Percentiles rank a stretch among this genome's conserved stretches.
Conservation (phyloP, 179 eudicot genomes). For the Silene vulgaris region DNA sequence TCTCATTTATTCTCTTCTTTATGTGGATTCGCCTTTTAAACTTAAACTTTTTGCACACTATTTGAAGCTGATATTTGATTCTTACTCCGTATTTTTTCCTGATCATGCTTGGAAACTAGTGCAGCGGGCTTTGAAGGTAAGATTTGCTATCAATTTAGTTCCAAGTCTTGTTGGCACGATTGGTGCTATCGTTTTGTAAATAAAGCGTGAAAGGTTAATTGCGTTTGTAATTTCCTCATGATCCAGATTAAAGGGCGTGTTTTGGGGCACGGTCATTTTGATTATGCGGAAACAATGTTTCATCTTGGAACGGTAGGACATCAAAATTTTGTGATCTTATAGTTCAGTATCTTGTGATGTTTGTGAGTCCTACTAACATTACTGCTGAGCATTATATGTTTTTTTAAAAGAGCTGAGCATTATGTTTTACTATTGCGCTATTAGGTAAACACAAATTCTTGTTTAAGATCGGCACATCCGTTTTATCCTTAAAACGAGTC, state of each 20-base stretch:
- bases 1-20: background rate
- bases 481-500: no score
- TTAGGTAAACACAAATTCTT: no score
- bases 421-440: background rate
- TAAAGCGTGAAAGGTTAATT: background rate
- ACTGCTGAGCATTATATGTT: no score
- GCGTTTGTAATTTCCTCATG: constrained; percentile 1
- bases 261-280: constrained; percentile 66
- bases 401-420: background rate
- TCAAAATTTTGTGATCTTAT: background rate
- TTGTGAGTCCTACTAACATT: background rate
- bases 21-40: background rate
- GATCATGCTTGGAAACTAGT: constrained; percentile 32
- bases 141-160: constrained; percentile 11
- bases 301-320: constrained; percentile 81
- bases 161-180: background rate
- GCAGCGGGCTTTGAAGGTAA: constrained; percentile 92
- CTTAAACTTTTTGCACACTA: background rate
- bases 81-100: constrained; percentile 19
- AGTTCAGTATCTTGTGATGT: background rate
- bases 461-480: no score
- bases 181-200: background rate
- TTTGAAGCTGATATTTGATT: constrained; percentile 20
- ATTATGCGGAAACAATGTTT: constrained; percentile 92
- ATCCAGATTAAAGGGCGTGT: constrained; percentile 82